phyloP scores from a whole-genome alignment of 306 rosid species.

The Crataegus laevigata region DNA sequence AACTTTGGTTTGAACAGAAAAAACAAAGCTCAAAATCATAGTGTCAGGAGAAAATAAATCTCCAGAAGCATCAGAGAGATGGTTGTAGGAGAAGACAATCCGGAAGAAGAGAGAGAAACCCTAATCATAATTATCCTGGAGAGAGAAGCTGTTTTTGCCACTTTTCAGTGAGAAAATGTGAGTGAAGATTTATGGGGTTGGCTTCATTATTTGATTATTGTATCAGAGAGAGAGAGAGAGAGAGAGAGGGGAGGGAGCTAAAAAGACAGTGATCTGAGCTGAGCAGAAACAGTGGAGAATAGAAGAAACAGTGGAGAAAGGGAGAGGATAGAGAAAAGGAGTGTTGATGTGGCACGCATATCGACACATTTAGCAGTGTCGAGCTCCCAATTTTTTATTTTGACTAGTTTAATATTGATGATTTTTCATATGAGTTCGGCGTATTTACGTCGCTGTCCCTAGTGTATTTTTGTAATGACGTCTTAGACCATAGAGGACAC shows the following conservation, averaged over 20 bases:
- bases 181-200: not conserved
- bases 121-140: conserved; percentile 24
- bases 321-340: not conserved
- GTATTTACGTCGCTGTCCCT: conserved; percentile 84
- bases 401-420: not conserved
- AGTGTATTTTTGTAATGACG: conserved; percentile 44
- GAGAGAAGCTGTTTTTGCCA: not conserved
- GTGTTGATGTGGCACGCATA: conserved; percentile 31
- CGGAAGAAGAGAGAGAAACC: conserved; percentile 22
- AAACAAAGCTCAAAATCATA: conserved; percentile 18
- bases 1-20: not conserved
- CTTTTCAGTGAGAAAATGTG: not conserved
- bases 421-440: conserved; percentile 18
- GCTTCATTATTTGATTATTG: not conserved
- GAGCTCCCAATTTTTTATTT: not conserved
- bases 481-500: conserved; percentile 24
- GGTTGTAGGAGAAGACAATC: not conserved
- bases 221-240: not conserved
- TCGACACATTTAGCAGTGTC: conserved; percentile 39
- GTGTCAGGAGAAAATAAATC: not conserved
- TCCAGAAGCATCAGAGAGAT: not conserved
- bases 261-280: conserved; percentile 38
- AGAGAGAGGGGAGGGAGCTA: not conserved
- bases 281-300: conserved; percentile 34
- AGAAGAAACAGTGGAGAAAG: conserved; percentile 13